phyloP scores from a whole-genome alignment of 495 filamentous ascomycete genomes.

The Aspergillus avenaceus region DNA sequence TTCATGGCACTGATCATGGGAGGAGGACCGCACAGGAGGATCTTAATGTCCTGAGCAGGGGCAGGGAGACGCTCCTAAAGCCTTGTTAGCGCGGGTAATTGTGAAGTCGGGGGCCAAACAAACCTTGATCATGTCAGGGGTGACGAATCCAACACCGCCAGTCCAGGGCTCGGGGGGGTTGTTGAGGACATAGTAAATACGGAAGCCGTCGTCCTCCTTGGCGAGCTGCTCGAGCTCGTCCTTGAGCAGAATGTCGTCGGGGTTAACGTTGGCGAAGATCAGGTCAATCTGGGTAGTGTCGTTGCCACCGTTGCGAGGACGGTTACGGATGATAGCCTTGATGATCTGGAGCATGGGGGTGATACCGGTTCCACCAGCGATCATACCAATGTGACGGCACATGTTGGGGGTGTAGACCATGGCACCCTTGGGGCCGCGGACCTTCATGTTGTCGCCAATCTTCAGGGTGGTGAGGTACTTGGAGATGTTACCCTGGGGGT shows the following conservation, averaged over 20 bases:
- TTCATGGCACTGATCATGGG: constrained; percentile 97
- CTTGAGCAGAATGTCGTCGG: constrained; percentile 86
- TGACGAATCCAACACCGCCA: constrained; percentile 90
- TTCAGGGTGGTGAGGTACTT: constrained; percentile 79
- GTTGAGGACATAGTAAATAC: constrained; percentile 91
- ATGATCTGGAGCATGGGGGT: constrained; percentile 97
- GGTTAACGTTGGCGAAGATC: constrained; percentile 93
- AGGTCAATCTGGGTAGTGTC: constrained; percentile 88
- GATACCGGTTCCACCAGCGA: constrained; percentile 95
- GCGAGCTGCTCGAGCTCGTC: constrained; percentile 81
- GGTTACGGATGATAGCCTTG: constrained; percentile 80
- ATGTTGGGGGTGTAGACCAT: constrained; percentile 96
- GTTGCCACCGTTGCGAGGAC: constrained; percentile 59
- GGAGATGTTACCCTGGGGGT: constrained; percentile 93
- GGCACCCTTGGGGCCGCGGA: constrained; percentile 89
- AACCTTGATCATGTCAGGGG: constrained; percentile 92
- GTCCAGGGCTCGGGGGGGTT: constrained; percentile 89
- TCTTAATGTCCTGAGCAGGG: constrained; percentile 82
- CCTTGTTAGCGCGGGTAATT: constrained; percentile 8
- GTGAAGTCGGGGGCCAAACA: constrained; percentile 13
- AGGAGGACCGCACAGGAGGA: constrained; percentile 93
- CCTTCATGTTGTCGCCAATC: constrained; percentile 82
- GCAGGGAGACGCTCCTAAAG: constrained; percentile 71
- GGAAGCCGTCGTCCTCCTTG: constrained; percentile 71
- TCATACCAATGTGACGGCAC: constrained; percentile 93